phyloP scores from a whole-genome alignment of 2,329 filamentous ascomycete species.

The Dactylellina cionopaga region DNA sequence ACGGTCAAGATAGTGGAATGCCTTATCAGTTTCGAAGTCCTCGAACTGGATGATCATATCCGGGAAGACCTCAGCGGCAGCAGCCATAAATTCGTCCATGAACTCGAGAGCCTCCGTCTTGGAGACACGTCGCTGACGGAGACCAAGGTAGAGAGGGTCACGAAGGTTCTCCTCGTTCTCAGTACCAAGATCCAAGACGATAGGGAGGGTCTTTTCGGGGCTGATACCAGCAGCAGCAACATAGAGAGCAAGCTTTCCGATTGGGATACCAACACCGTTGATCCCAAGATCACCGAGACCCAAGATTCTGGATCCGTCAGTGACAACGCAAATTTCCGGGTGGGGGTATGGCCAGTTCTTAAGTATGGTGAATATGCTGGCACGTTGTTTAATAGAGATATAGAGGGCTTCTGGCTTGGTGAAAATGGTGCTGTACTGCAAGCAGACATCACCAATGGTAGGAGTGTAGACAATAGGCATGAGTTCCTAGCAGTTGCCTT shows the following conservation, averaged over 20 bases:
- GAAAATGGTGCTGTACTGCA: constrained; percentile 95
- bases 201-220: constrained; percentile 81
- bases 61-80: constrained; percentile 79
- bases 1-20: constrained; percentile 89
- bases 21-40: constrained; percentile 85
- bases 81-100: constrained; percentile 96
- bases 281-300: constrained; percentile 95
- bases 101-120: constrained; percentile 85
- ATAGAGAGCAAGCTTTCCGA: constrained; percentile 95
- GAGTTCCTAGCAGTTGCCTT: no score
- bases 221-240: constrained; percentile 94
- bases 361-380: constrained; percentile 86
- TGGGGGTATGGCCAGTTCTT: constrained; percentile 89
- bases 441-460: constrained; percentile 93
- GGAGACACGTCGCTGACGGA: constrained; percentile 81
- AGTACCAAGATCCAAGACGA: constrained; percentile 73
- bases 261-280: constrained; percentile 97
- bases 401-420: constrained; percentile 95
- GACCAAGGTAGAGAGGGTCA: constrained; percentile 86
- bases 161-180: constrained; percentile 73
- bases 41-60: constrained; percentile 84
- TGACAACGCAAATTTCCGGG: constrained; percentile 96
- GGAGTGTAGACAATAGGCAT: constrained; percentile 89
- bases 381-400: constrained; percentile 93
- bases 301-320: constrained; percentile 93